phyloP scores from a whole-genome alignment of 495 filamentous ascomycete species.

The Neurospora sp. region DNA sequence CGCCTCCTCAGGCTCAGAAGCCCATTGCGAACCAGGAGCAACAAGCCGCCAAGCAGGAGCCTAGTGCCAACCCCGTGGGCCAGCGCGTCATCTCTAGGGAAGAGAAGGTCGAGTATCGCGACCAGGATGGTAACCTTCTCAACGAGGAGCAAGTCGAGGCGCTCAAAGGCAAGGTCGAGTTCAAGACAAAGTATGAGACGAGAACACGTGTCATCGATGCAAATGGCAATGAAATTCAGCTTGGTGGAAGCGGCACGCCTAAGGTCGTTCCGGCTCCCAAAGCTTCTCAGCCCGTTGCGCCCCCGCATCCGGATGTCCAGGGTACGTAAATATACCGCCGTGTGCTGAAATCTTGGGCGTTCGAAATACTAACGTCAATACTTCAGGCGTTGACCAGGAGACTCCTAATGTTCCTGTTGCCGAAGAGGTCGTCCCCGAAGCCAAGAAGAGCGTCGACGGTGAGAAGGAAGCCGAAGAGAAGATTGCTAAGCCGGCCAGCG shows the following conservation, averaged over 20 bases:
- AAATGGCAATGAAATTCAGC: slow-evolving; percentile 55
- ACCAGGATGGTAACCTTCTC: slow-evolving; percentile 85
- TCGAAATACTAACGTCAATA: slow-evolving; percentile 2
- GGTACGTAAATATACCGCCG: slow-evolving; percentile 28
- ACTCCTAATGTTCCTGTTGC: slow-evolving; percentile 19
- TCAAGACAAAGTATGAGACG: slow-evolving; percentile 90
- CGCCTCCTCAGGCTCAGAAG: slow-evolving; percentile 7
- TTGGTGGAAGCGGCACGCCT: slow-evolving; percentile 25
- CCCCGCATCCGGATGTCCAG: slow-evolving; percentile 77
- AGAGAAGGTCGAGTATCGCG: slow-evolving; percentile 87
- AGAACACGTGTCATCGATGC: slow-evolving; percentile 73
- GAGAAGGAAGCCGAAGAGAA: slow-evolving; percentile 46
- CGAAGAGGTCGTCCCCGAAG: slow-evolving; percentile 34
- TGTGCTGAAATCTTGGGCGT: slow-evolving; percentile 49
- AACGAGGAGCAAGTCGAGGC: slow-evolving; percentile 73
- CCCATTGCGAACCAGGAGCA: slow-evolving; percentile 10
- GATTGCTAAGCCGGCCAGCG: slow-evolving; percentile 63
- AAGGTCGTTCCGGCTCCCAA: slow-evolving; percentile 4
- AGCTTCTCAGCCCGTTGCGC: slow-evolving; percentile 41
- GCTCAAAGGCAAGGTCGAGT: slow-evolving; percentile 82
- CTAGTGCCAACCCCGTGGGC: slow-evolving; percentile 19
- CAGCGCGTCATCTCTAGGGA: slow-evolving; percentile 54
- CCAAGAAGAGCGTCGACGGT: slow-evolving; percentile 53
- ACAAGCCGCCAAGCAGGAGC: slow-evolving; percentile 7
- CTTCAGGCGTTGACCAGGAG: slow-evolving; percentile 17